Percentiles rank a stretch among this genome's conserved stretches.
Evolutionary conservation across 768 basidiomycete species (phyloP).

Genomic region (Boletellus emodensis): DNA sequence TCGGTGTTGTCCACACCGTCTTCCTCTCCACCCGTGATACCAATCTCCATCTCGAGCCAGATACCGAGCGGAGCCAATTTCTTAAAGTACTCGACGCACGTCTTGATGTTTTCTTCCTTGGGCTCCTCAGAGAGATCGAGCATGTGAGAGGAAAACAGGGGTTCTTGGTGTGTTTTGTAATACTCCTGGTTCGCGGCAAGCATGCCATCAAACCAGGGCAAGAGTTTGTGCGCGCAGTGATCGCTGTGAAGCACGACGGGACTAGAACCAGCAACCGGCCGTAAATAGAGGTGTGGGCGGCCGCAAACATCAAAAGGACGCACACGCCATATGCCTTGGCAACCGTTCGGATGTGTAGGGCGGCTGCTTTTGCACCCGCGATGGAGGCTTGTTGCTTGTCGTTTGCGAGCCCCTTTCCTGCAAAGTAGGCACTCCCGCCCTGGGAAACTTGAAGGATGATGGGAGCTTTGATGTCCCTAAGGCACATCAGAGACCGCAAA

Average conservation of each 20-base stretch:
- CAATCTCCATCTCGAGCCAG: constrained; percentile 99
- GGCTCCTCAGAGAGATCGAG: constrained; percentile 92
- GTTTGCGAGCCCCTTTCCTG: constrained; percentile 94
- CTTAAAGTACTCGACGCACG: constrained; percentile 91
- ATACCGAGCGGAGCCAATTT: constrained; percentile 88
- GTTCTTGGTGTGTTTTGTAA: constrained; percentile 82
- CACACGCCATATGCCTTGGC: constrained; percentile 92
- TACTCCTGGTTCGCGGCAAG: constrained; percentile 93
- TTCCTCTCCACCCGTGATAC: constrained; percentile 99
- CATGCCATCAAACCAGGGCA: constrained; percentile 99
- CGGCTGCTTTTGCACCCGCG: constrained; percentile 87
- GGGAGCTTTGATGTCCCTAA: constrained; percentile 90
- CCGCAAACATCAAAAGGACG: constrained; percentile 30
- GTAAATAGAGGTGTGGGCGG: constrained; percentile 1
- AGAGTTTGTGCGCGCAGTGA: constrained; percentile 96
- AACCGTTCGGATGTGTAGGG: constrained; percentile 84
- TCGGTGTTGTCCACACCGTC: constrained; percentile 98
- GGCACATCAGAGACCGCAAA: constrained; percentile 10
- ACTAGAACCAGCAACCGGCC: constrained; percentile 35
- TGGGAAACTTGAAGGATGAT: constrained; percentile 98
- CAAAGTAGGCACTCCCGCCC: constrained; percentile 93
- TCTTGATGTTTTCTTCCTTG: constrained; percentile 92
- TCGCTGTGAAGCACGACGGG: constrained; percentile 98
- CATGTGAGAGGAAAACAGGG: constrained; percentile 98
- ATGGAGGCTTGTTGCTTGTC: constrained; percentile 95